These are phyloP conservation scores for Triangularia setosa DNA, from an alignment of 2,329 filamentous ascomycete species.

Conservation along the genomic window DNA sequence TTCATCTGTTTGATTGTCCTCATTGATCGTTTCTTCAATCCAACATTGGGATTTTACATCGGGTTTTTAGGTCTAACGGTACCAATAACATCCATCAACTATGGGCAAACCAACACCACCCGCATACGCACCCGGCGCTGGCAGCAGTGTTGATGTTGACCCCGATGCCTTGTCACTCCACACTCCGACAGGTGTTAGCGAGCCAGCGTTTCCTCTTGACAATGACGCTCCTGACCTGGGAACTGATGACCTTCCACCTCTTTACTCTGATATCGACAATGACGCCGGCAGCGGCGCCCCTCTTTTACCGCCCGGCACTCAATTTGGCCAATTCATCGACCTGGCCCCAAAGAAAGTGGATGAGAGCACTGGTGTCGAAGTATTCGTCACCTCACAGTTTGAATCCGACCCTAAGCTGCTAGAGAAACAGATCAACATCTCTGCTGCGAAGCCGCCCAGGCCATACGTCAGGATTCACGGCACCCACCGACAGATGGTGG, in stretches of 20 bases:
- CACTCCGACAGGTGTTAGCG: conserved; percentile 25
- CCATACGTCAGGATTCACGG: conserved; percentile 51
- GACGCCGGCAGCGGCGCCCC: conserved; percentile 23
- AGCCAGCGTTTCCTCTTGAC: conserved; percentile 32
- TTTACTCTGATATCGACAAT: conserved; percentile 39
- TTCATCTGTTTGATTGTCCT: not conserved
- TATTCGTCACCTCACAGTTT: conserved; percentile 43
- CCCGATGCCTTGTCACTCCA: conserved; percentile 29
- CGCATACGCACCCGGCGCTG: conserved; percentile 8
- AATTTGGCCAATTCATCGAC: conserved; percentile 21
- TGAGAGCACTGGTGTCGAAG: conserved; percentile 34
- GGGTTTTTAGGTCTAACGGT: not conserved
- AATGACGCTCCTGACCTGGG: conserved; percentile 33
- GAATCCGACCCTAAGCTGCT: conserved; percentile 43
- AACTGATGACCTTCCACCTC: conserved; percentile 42
- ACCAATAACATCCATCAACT: conserved; percentile 17
- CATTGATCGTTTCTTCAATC: not conserved
- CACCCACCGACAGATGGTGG: conserved; percentile 45
- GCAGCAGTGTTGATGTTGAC: conserved; percentile 22
- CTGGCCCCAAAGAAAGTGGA: conserved; percentile 24
- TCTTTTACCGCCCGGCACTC: conserved; percentile 17
- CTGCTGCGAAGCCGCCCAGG: conserved; percentile 49
- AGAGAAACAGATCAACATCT: conserved; percentile 40
- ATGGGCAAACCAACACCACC: conserved; percentile 28
- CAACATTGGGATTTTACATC: not conserved